Percentiles rank a stretch among this genome's conserved stretches.
Evolutionary conservation across 441 rosid genomes (phyloP).

Genomic region (Melastoma candidum): DNA sequence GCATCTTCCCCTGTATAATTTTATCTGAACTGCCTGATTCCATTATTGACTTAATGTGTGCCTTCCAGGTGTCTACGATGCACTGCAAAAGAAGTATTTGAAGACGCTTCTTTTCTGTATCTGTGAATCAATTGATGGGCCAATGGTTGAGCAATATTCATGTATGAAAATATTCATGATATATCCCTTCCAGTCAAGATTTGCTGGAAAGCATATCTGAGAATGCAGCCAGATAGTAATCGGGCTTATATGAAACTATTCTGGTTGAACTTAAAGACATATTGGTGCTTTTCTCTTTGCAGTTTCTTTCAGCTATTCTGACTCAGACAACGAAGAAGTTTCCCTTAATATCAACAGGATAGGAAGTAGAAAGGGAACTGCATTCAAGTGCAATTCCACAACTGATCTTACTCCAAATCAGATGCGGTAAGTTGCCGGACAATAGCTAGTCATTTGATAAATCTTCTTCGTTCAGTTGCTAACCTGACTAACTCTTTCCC

Average conservation of each 20-base stretch:
- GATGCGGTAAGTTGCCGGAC: constrained; percentile 51
- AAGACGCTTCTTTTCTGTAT: constrained; percentile 67
- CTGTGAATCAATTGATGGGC: constrained; percentile 53
- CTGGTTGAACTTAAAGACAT: not conserved
- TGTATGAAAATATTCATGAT: constrained; percentile 25
- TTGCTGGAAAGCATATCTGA: too few species aligned
- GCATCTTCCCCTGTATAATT: not conserved
- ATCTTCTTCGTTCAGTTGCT: too few species aligned
- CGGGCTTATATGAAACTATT: too few species aligned
- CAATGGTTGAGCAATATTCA: constrained; percentile 84
- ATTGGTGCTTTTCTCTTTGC: constrained; percentile 22
- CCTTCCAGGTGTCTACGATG: constrained; percentile 73
- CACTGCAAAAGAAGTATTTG: constrained; percentile 82
- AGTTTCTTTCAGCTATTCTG: constrained; percentile 87
- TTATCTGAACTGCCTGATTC: not conserved
- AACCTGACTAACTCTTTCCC: too few species aligned
- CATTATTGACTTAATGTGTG: not conserved
- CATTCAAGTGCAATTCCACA: constrained; percentile 59
- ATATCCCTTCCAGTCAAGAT: too few species aligned
- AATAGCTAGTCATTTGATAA: not conserved
- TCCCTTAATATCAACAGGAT: constrained; percentile 71
- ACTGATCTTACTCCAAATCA: constrained; percentile 79
- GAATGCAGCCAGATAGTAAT: too few species aligned
- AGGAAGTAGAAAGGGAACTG: constrained; percentile 71
- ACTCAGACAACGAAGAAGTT: constrained; percentile 74